Evolutionary conservation across 208 protist species (phyloP), one percentile per base, ranked within the genome.

Genomic region (Porcisia deanei): DNA sequence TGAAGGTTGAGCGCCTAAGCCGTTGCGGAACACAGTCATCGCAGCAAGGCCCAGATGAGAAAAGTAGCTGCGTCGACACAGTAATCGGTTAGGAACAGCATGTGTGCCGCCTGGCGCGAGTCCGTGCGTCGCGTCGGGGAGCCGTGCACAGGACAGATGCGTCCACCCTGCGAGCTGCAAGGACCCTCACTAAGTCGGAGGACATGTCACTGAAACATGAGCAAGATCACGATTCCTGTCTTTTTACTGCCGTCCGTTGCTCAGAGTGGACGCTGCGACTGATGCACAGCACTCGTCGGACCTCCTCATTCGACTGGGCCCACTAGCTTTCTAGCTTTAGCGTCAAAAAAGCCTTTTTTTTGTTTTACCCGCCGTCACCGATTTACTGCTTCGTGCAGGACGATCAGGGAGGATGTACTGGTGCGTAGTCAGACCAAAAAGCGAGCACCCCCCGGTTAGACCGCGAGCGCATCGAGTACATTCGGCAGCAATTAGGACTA

Each of bases 291-390:
- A 58, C 81, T 1, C 58, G 37, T 22, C 71, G 71, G 16, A 88
- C 85, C 41, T 83, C 78, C 0, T 81, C 81, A 1, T 76, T 30
- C 30, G 58, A 79, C 45, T 69, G 71, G 57, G n/a, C 52, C 30
- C 20, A 84, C 58, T 45, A 86, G 63, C 73, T 88, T 20, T 75
- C 81, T 3, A 85, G 85, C 63, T 84, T 86, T 64, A 85, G 85
- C 61, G 30, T 88, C 2, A 85, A 88, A 61, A 88, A 88, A 65
- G 81, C 79, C 30, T 30, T 30, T 30, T 86, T 88, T 39, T 86
- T 88, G 85, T 88, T 88, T 59, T 88, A 84, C 69, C 79, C 85
- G n/a, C 85, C 85, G 22, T 76, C 76, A 54, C 77, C 63, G 39
- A 86, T 81, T 47, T 86, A 88, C 73, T n/a, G 45, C 54, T 88